Evolutionary conservation across 345 rosid genomes (phyloP).

Genomic region (Euclidium syriacum): DNA sequence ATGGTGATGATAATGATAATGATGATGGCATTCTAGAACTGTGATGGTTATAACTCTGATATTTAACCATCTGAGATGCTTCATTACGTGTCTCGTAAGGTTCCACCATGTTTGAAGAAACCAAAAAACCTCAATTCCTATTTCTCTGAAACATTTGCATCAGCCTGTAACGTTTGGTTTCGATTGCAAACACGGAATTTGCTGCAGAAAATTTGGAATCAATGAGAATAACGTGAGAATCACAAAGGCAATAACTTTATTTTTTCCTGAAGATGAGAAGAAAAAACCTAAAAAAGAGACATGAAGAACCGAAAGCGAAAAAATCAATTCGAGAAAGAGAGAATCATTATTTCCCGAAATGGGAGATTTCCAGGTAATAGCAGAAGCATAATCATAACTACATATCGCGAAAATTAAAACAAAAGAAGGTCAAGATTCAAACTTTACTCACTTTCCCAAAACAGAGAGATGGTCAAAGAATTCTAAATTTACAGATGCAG

Average conservation of each 20-base stretch:
- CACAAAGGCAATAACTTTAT: not conserved
- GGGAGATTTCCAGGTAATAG: not conserved
- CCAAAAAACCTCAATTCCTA: not conserved
- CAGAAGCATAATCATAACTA: not conserved
- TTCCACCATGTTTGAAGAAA: slow-evolving; percentile 45
- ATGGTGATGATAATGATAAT: slow-evolving; percentile 15
- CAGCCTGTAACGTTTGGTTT: not conserved
- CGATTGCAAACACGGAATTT: not conserved
- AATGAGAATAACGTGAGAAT: slow-evolving; percentile 19
- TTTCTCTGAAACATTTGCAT: slow-evolving; percentile 10
- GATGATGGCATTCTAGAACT: slow-evolving; percentile 32
- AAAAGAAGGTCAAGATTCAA: slow-evolving; percentile 21
- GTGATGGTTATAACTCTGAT: slow-evolving; percentile 53
- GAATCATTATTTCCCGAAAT: slow-evolving; percentile 2
- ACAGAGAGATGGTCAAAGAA: slow-evolving; percentile 15
- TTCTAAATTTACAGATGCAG: not conserved
- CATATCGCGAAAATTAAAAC: not conserved
- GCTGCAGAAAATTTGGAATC: slow-evolving; percentile 15
- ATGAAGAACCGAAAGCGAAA: slow-evolving; percentile 24
- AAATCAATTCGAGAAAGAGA: not conserved
- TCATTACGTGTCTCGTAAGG: slow-evolving; percentile 40
- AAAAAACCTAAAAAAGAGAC: slow-evolving; percentile 5
- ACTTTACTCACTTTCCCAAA: slow-evolving; percentile 24
- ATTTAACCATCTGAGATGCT: slow-evolving; percentile 55
- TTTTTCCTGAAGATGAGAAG: slow-evolving; percentile 1